These are phyloP conservation scores for Cryptosporidium xiaoi DNA, from an alignment of 169 alveolate species.

Conservation along the genomic window DNA sequence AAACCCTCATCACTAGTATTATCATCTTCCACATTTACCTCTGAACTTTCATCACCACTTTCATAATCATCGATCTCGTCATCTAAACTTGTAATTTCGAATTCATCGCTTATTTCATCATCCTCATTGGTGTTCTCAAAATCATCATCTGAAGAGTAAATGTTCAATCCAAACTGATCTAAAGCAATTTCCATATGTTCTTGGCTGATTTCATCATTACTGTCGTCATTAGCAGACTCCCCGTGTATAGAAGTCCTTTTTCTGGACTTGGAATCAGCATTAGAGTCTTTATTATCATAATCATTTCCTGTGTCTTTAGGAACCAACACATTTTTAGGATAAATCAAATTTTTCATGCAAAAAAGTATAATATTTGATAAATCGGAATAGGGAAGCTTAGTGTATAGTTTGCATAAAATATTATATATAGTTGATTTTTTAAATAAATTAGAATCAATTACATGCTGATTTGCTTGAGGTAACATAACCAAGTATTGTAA, in stretches of 20 bases:
- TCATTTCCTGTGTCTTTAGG: constrained; percentile 25
- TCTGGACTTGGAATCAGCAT: constrained; percentile 1
- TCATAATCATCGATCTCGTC: constrained; percentile 10
- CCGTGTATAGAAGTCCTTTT: background rate
- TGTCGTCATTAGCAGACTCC: background rate
- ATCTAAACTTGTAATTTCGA: constrained; percentile 58
- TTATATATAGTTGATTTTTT: constrained; percentile 27
- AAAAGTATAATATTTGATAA: constrained; percentile 56
- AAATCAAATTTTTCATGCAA: constrained; percentile 63
- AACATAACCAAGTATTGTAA: constrained; percentile 45
- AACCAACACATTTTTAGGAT: constrained; percentile 41
- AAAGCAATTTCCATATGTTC: constrained; percentile 22
- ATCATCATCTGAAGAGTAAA: constrained; percentile 60
- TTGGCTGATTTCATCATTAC: background rate
- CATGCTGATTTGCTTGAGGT: constrained; percentile 17
- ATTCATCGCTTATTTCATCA: constrained; percentile 34
- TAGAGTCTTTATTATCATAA: no score
- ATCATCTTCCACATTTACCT: constrained; percentile 8
- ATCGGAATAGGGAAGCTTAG: constrained; percentile 47
- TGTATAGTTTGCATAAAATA: constrained; percentile 25
- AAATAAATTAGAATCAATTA: constrained; percentile 1
- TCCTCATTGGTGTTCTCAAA: constrained; percentile 34
- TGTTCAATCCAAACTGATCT: constrained; percentile 14
- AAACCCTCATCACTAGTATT: background rate
- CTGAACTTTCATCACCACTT: background rate